These are phyloP conservation scores for Verruconis gallopava DNA, from an alignment of 2,329 filamentous ascomycete genomes.

Conservation along the genomic window DNA sequence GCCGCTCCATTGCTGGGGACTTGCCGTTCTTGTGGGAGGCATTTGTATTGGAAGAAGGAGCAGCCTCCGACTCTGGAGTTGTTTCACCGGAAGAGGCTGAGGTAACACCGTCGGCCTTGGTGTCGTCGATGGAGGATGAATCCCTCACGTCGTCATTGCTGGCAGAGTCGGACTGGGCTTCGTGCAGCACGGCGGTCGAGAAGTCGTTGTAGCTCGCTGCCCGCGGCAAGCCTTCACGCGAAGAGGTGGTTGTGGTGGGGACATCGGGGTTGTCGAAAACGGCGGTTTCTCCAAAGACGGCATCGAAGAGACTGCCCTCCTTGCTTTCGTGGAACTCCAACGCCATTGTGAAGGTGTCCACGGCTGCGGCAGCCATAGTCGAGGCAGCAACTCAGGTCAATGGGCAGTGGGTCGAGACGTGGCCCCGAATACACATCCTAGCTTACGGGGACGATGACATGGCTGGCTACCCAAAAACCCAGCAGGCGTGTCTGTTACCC, in stretches of 20 bases:
- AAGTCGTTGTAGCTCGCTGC: constrained; percentile 30
- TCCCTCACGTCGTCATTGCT: constrained; percentile 2
- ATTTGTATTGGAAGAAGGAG: background rate
- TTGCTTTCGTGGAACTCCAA: constrained; percentile 1
- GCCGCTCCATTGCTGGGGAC: background rate
- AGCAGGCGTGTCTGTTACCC: too few relatives aligned
- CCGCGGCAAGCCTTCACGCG: constrained; percentile 22
- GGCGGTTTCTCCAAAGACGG: background rate
- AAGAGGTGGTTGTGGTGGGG: background rate
- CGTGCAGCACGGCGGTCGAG: constrained; percentile 23
- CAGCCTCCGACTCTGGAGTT: constrained; percentile 3
- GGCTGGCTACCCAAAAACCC: too few relatives aligned
- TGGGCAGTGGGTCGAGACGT: too few relatives aligned
- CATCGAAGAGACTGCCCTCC: background rate
- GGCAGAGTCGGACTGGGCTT: constrained; percentile 12
- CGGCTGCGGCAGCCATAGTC: constrained; percentile 5
- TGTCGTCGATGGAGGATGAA: constrained; percentile 1
- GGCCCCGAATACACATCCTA: too few relatives aligned
- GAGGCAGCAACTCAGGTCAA: background rate
- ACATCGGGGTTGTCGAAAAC: background rate
- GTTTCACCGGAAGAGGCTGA: constrained; percentile 2
- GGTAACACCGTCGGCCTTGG: background rate
- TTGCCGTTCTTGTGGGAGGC: background rate
- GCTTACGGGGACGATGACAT: too few relatives aligned
- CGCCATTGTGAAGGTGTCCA: constrained; percentile 3